Evolutionary conservation across 2,329 filamentous ascomycete species (phyloP).

Genomic region (Atkinsonella texensis): DNA sequence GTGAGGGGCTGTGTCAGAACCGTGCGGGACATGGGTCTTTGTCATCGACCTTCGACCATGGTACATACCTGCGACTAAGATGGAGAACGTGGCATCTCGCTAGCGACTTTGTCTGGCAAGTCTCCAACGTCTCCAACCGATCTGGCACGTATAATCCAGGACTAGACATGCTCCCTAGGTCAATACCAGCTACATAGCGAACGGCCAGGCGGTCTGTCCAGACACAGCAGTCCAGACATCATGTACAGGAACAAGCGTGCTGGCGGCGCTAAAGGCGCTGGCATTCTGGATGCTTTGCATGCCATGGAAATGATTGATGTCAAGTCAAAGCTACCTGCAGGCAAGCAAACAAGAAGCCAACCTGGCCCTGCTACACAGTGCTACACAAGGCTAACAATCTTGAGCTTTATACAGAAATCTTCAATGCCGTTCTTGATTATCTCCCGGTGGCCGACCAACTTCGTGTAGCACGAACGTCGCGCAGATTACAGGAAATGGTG

Average conservation of each 20-base stretch:
- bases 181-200: conserved; percentile 1
- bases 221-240: not conserved
- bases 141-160: not conserved
- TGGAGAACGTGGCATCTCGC: not conserved
- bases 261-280: conserved; percentile 27
- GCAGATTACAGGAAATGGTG: conserved; percentile 90
- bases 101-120: not conserved
- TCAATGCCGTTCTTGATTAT: conserved; percentile 80
- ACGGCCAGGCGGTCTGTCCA: not conserved
- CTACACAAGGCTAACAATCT: not conserved
- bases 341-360: conserved; percentile 28
- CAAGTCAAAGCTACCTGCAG: conserved; percentile 71
- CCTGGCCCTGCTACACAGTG: not conserved
- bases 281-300: conserved; percentile 65
- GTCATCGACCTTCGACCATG: not conserved
- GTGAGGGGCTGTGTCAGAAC: not conserved
- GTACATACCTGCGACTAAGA: not conserved
- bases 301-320: conserved; percentile 69
- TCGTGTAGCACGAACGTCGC: conserved; percentile 71
- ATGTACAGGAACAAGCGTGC: conserved; percentile 35
- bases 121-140: not conserved
- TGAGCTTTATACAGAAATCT: conserved; percentile 52
- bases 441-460: conserved; percentile 77
- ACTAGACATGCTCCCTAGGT: not conserved
- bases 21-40: not conserved